phyloP scores from a whole-genome alignment of 2,329 filamentous ascomycete genomes.

The Camillea tinctor region DNA sequence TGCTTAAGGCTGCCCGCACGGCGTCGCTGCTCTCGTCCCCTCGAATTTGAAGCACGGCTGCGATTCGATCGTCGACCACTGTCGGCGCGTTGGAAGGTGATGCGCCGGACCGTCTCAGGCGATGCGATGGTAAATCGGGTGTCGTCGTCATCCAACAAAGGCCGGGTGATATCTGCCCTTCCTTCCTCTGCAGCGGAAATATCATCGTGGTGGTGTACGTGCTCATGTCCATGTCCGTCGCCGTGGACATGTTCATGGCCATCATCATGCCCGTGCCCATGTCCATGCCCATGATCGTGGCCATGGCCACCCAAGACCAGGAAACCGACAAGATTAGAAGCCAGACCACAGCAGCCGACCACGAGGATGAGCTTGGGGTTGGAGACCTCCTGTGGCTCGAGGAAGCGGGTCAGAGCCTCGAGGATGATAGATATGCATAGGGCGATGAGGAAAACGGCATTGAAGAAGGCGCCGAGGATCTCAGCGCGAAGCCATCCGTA shows the following conservation, averaged over 20 bases:
- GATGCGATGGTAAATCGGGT: slow-evolving; percentile 32
- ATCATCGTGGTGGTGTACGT: slow-evolving; percentile 40
- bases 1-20: slow-evolving; percentile 51
- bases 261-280: slow-evolving; percentile 50
- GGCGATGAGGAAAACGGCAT: slow-evolving; percentile 95
- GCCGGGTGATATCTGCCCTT: slow-evolving; percentile 42
- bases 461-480: slow-evolving; percentile 93
- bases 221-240: slow-evolving; percentile 46
- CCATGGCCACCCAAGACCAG: slow-evolving; percentile 91
- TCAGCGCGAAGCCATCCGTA: slow-evolving; percentile 98
- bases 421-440: slow-evolving; percentile 95
- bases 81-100: slow-evolving; percentile 39
- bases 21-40: slow-evolving; percentile 44
- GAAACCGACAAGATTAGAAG: slow-evolving; percentile 86
- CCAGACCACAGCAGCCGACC: slow-evolving; percentile 81
- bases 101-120: slow-evolving; percentile 38
- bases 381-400: slow-evolving; percentile 84
- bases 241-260: too few species aligned
- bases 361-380: slow-evolving; percentile 86
- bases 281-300: slow-evolving; percentile 67
- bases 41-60: slow-evolving; percentile 34
- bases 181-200: slow-evolving; percentile 50
- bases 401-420: slow-evolving; percentile 86
- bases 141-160: slow-evolving; percentile 53
- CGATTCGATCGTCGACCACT: slow-evolving; percentile 26